phyloP scores from a whole-genome alignment of 257 asterid genomes.

The Phtheirospermum japonicum region DNA sequence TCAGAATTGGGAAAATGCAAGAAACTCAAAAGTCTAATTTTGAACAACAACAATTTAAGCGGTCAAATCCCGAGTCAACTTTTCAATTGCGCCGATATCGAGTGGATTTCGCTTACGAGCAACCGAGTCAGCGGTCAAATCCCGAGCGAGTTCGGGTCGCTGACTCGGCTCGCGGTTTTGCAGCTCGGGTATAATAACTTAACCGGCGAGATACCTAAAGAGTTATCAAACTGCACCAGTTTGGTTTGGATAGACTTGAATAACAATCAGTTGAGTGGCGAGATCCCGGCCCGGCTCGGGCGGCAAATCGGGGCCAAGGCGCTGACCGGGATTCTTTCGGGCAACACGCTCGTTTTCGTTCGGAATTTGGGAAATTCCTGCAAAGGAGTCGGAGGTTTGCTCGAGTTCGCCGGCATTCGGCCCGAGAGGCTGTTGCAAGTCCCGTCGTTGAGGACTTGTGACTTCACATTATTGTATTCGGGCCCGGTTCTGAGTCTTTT shows the following conservation, averaged over 20 bases:
- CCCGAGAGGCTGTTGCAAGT: conserved; percentile 76
- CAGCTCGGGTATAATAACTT: conserved; percentile 82
- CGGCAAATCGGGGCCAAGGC: conserved; percentile 83
- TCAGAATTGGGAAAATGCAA: conserved; percentile 77
- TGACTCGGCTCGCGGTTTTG: conserved; percentile 75
- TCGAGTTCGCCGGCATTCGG: conserved; percentile 81
- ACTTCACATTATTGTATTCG: conserved; percentile 74
- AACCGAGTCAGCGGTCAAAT: conserved; percentile 67
- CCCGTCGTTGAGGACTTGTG: conserved; percentile 78
- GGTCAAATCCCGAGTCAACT: conserved; percentile 66
- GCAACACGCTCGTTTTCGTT: conserved; percentile 82
- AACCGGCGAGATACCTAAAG: conserved; percentile 74
- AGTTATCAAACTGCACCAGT: conserved; percentile 66
- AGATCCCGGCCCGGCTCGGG: conserved; percentile 84
- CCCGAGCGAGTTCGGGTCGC: conserved; percentile 54
- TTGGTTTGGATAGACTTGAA: conserved; percentile 85
- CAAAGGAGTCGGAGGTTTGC: conserved; percentile 91
- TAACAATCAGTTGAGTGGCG: conserved; percentile 68
- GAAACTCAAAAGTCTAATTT: conserved; percentile 80
- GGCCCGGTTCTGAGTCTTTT: conserved; percentile 84
- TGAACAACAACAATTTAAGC: conserved; percentile 72
- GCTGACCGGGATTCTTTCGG: conserved; percentile 71
- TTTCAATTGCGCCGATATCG: conserved; percentile 59
- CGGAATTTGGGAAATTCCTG: conserved; percentile 86
- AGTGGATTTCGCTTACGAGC: conserved; percentile 90